Evolutionary conservation across 2,329 filamentous ascomycete genomes (phyloP).

Genomic region (Penicillium aurantiogriseum): DNA sequence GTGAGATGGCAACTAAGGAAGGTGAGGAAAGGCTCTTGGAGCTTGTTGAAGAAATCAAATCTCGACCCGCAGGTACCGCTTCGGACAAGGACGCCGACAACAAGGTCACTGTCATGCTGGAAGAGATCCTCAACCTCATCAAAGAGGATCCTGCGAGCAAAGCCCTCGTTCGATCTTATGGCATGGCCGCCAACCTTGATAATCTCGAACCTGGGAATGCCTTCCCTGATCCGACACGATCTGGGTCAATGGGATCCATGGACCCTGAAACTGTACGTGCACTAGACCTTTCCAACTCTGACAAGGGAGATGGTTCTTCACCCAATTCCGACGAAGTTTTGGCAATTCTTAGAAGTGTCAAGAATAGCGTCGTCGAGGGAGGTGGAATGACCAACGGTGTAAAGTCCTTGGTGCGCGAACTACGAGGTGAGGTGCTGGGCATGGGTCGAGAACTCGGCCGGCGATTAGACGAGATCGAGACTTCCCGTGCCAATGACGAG

Average conservation of each 20-base stretch:
- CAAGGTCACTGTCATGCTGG: constrained; percentile 68
- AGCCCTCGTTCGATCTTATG: constrained; percentile 52
- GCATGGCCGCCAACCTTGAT: constrained; percentile 23
- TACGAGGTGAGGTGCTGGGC: constrained; percentile 86
- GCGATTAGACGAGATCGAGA: constrained; percentile 64
- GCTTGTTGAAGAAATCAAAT: constrained; percentile 58
- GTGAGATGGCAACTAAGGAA: constrained; percentile 95
- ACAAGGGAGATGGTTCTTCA: constrained; percentile 19
- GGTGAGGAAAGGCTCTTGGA: constrained; percentile 83
- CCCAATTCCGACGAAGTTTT: constrained; percentile 63
- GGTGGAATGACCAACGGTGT: constrained; percentile 89
- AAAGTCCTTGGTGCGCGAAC: constrained; percentile 83
- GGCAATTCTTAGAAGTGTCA: constrained; percentile 79
- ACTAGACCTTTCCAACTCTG: constrained; percentile 24
- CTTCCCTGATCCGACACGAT: constrained; percentile 39
- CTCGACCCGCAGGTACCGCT: constrained; percentile 34
- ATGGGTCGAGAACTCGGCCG: constrained; percentile 91
- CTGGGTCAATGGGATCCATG: constrained; percentile 32
- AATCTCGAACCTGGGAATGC: constrained; percentile 35
- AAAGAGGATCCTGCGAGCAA: constrained; percentile 56
- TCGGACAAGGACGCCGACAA: constrained; percentile 47
- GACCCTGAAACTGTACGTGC: constrained; percentile 26
- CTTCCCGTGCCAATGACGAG: constrained; percentile 45
- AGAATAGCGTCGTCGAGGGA: constrained; percentile 83
- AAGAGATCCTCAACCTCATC: constrained; percentile 67